These are phyloP conservation scores for Thielaviopsis cerberus DNA, from an alignment of 2,329 filamentous ascomycete genomes.

Conservation along the genomic window DNA sequence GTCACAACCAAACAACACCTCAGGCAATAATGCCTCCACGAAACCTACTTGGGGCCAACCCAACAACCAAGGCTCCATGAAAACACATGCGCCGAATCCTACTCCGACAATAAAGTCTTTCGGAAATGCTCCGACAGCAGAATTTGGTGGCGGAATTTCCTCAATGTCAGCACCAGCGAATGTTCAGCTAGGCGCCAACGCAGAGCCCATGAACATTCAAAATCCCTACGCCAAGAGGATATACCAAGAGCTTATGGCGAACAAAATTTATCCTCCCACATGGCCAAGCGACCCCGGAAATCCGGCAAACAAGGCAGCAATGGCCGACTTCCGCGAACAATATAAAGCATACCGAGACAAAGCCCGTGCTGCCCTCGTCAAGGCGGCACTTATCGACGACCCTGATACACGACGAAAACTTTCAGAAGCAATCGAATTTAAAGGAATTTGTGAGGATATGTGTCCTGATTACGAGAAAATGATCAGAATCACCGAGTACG, in stretches of 20 bases:
- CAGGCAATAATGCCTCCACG: neutral
- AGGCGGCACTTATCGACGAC: conserved; percentile 43
- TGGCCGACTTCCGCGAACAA: conserved; percentile 36
- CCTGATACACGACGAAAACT: conserved; percentile 43
- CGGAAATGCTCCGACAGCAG: neutral
- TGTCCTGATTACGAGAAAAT: conserved; percentile 50
- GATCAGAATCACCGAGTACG: conserved; percentile 41
- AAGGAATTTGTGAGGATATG: conserved; percentile 51
- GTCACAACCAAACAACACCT: neutral
- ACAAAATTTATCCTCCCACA: conserved; percentile 33
- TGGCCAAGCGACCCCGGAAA: conserved; percentile 39
- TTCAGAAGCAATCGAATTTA: conserved; percentile 46
- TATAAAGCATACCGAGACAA: conserved; percentile 39
- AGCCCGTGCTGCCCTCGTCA: conserved; percentile 38
- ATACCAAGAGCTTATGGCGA: conserved; percentile 32
- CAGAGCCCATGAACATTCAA: conserved; percentile 15
- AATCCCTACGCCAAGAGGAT: conserved; percentile 32
- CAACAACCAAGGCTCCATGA: neutral
- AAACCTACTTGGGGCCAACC: neutral
- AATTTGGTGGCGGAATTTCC: neutral
- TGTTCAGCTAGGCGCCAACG: conserved; percentile 5
- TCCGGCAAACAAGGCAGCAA: conserved; percentile 28
- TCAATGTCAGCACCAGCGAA: neutral
- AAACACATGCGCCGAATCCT: neutral
- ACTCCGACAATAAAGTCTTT: neutral